Base-by-base conservation (phyloP, 306 rosid genomes). In the Corylus avellana region DNA sequence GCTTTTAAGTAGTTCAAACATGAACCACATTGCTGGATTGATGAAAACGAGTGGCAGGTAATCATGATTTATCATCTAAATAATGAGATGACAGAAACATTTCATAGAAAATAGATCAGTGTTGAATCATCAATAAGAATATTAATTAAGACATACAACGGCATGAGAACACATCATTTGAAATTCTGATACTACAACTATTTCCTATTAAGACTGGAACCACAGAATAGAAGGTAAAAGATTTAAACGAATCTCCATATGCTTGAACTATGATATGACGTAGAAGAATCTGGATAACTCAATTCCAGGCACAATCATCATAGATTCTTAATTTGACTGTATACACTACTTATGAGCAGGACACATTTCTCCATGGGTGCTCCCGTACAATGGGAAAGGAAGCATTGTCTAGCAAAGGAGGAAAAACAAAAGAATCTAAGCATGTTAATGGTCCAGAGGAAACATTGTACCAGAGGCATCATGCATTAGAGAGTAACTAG, bases 381-480 rank as follows among this genome's bases (percentile, higher is more conserved):
- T 14, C 46, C 35, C 18, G 14, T 14, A 63, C 44, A 32, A 63
- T 32, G 47, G 46, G 46, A 63, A 56, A 56, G 25, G 11, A 10
- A 56, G 8, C 12, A n/a, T 32, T 63, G 42, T 6, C 70, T 37
- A 32, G 44, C 70, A 32, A 10, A 32, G 20, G 70, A 32, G 13
- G 69, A 63, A 32, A 63, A 63, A 32, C 47, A 32, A 32, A 63
- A 32, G 70, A 63, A 32, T n/a, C 44, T 5, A 32, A 63, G 22
- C 70, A 63, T 6, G 70, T 63, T 63, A 63, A 63, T 63, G 70
- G 70, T 63, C 70, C 70, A 63, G 70, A 63, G 35, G n/a, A 63
- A 63, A 63, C 70, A 63, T 63, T 29, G 44, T 27, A 25, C 67
- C 67, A 4, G 6, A 59, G 27, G 67, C 67, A 22, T 14, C 67